Base-by-base conservation (phyloP, 441 rosid genomes). In the Bruguiera hainesii region DNA sequence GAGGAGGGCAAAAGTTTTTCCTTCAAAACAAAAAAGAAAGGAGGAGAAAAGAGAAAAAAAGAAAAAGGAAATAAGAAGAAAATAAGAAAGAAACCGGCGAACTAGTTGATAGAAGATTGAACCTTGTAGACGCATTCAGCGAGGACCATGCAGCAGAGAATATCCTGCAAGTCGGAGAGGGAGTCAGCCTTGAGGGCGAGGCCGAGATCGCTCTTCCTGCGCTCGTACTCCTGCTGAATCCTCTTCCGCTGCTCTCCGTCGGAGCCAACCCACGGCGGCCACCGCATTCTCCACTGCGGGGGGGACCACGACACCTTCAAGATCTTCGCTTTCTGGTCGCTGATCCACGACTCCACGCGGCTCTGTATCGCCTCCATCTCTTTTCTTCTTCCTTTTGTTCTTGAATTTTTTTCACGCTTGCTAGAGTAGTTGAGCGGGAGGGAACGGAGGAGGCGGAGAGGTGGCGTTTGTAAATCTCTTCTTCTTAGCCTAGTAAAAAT, bases 51-150 rank as follows among this genome's bases (percentile, higher is more conserved):
- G 8, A 50, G 26, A 51, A 16, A 5, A 18, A 5, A 18, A 29
- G 4, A 50, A 50, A 6, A 7, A 28, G 23, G 23, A 23, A 23
- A 23, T 23, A 23, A 21, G 2, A 5, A 30, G 33, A 6, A 7
- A 64, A 49, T 7, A 29, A 33, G 9, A 31, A 33, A 35, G 20
- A 15, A 20, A 20, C 21, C 11, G 7, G 19, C 0, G 3, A 31
- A 9, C 1, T 25, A 60, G 39, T 30, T 20, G 26, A 20, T 7
- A 53, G 13, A 20, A 8, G 23, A 55, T 55, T 10, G 58, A 42
- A 89, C 98, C 96, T 94, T 94, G 75, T 91, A 94, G 62, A 89
- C 99, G 79, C 97, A 94, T 81, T 91, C 97, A 15, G 98, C 85
- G 56, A 91, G 89, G 61, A 94, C 94, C 99, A 94, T 89, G 86